Base-by-base conservation (phyloP, 2,329 filamentous ascomycete genomes). In the Alternaria sp. region DNA sequence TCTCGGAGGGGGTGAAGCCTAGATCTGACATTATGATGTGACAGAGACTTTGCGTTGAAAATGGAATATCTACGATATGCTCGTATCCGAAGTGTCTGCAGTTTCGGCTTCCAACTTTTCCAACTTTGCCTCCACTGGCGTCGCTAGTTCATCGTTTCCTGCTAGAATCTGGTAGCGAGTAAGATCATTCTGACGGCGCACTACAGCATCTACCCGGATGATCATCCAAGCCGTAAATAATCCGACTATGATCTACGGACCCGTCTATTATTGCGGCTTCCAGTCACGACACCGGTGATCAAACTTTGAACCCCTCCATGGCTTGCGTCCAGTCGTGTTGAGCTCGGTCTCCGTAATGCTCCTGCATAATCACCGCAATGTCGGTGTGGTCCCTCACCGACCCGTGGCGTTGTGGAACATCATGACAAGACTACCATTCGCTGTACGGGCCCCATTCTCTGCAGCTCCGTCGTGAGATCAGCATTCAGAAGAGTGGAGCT, bases 11-110 rank as follows among this genome's bases (percentile, higher is more conserved):
- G 2, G 59, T 58, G 61, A 72, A 67, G 16, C 49, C 38, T 25
- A 70, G 54, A 32, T 67, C 54, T 16, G 63, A 46, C 67, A 74
- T 70, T 50, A 28, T 27, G 53, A 32, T 28, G 16, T 34, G 28
- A 27, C 12, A n/a, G 16, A 5, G 10, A 49, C 22, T 5, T 41
- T 60, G 45, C 16, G 20, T 34, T 34, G 49, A 40, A 36, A 20
- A 6, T 45, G 40, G 14, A 8, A 54, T 34, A 6, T 16, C 20
- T 30, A 4, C 32, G 10, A 20, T 22, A 11, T 27, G 22, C 18
- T 22, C 46, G 46, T 25, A n/a, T 36, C 46, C 9, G 16, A 8
- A n/a, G 46, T 50, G 16, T 38, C 32, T 50, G 46, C 14, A 50
- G 20, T 38, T 22, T 34, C 30, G 20, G 10, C 18, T 54, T 45